Conservation (phyloP, 2,329 filamentous ascomycete species). For the Colletotrichum coccodes region DNA sequence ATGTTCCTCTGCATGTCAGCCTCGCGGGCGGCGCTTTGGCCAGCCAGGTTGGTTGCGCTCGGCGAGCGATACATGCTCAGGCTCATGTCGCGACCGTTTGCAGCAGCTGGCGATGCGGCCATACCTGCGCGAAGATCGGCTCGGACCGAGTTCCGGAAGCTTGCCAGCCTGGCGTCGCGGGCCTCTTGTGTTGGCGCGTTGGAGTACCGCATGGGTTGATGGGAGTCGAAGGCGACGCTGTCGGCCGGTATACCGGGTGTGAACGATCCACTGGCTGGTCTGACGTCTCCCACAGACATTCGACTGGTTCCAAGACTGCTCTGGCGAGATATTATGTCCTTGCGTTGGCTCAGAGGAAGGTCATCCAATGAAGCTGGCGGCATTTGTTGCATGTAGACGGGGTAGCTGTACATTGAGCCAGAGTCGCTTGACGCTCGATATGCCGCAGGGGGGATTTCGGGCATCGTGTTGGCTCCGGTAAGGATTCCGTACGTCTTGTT, state of each 20-base stretch:
- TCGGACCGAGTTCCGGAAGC: conserved; percentile 73
- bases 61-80: conserved; percentile 39
- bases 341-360: conserved; percentile 76
- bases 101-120: conserved; percentile 42
- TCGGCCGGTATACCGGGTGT: conserved; percentile 39
- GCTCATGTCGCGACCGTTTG: conserved; percentile 49
- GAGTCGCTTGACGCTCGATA: conserved; percentile 50
- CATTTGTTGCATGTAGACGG: conserved; percentile 36
- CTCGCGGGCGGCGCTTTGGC: conserved; percentile 44
- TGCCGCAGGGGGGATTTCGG: conserved; percentile 36
- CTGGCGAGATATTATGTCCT: conserved; percentile 65
- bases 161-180: conserved; percentile 70
- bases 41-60: conserved; percentile 40
- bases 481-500: conserved; percentile 59
- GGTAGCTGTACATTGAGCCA: conserved; percentile 50
- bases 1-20: conserved; percentile 58
- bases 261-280: conserved; percentile 8
- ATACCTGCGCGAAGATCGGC: conserved; percentile 64
- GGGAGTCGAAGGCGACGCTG: conserved; percentile 59
- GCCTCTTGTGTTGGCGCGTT: conserved; percentile 52
- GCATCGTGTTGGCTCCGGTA: conserved; percentile 38
- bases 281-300: conserved; percentile 14
- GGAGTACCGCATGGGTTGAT: conserved; percentile 62
- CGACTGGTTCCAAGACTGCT: conserved; percentile 49
- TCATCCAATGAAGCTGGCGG: conserved; percentile 62